A percentile compares a stretch with the other conserved stretches of the same genome.
Evolutionary conservation across 1,139 yeast genomes (phyloP).

Genomic region (Wickerhamiella pararugosa): DNA sequence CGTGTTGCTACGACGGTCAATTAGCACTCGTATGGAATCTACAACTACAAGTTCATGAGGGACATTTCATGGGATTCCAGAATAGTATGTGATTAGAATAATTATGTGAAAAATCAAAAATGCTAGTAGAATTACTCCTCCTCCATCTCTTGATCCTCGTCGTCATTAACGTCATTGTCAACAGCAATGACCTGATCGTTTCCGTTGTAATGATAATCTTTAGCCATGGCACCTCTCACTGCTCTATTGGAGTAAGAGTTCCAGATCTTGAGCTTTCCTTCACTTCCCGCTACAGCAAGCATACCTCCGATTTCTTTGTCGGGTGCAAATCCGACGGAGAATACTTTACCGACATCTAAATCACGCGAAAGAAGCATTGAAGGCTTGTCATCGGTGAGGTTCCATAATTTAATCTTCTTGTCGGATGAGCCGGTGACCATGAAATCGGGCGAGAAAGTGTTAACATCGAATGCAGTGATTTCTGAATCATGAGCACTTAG

Average conservation of each 20-base stretch:
- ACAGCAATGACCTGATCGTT: conserved; percentile 45
- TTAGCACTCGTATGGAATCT: no score
- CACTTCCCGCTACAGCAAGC: conserved; percentile 76
- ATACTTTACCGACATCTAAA: conserved; percentile 88
- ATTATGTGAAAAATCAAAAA: no score
- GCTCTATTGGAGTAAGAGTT: conserved; percentile 73
- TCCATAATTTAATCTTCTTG: conserved; percentile 78
- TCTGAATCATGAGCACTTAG: conserved; percentile 96
- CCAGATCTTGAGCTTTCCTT: conserved; percentile 79
- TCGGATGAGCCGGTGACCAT: conserved; percentile 84
- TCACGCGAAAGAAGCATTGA: conserved; percentile 85
- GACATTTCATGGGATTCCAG: no score
- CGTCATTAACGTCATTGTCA: conserved; percentile 36
- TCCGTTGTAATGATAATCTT: conserved; percentile 33
- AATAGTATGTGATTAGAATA: no score
- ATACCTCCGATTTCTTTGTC: conserved; percentile 80
- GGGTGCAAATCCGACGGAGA: conserved; percentile 69
- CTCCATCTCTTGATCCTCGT: conserved; percentile 18
- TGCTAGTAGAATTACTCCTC: conserved; percentile 1
- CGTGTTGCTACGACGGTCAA: no score
- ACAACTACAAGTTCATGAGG: no score
- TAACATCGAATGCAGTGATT: conserved; percentile 65
- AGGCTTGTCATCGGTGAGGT: conserved; percentile 41
- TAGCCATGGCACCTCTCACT: conserved; percentile 54
- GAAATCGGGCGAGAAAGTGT: conserved; percentile 53